These are phyloP conservation scores for Quercus phellos DNA, from an alignment of 331 rosid species.

Conservation along the genomic window DNA sequence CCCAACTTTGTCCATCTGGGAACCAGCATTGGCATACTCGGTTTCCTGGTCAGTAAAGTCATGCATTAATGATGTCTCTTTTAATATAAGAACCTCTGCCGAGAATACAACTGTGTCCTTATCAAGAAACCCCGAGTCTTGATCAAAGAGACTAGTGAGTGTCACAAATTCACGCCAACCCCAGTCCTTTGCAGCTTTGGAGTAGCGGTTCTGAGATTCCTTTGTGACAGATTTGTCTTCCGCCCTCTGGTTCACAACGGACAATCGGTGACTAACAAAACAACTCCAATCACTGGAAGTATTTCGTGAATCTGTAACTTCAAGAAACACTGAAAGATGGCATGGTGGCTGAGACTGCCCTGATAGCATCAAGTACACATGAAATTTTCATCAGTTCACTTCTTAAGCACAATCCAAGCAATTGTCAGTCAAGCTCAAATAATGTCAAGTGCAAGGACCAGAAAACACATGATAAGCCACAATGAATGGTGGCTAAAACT, in stretches of 20 bases:
- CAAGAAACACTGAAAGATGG: slow-evolving; percentile 98
- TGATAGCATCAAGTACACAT: slow-evolving; percentile 46
- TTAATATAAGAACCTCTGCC: slow-evolving; percentile 95
- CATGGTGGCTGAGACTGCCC: slow-evolving; percentile 99
- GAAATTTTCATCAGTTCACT: slow-evolving; percentile 39
- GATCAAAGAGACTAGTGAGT: slow-evolving; percentile 97
- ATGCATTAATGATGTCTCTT: slow-evolving; percentile 89
- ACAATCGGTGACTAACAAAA: slow-evolving; percentile 93
- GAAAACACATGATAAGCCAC: slow-evolving; percentile 23
- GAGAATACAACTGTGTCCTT: slow-evolving; percentile 95
- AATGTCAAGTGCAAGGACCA: slow-evolving; percentile 17
- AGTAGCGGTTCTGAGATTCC: slow-evolving; percentile 99
- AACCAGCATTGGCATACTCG: slow-evolving; percentile 43
- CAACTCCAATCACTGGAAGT: slow-evolving; percentile 99
- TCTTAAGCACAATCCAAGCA: slow-evolving; percentile 18
- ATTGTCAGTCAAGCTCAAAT: slow-evolving; percentile 17
- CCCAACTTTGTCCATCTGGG: slow-evolving; percentile 43
- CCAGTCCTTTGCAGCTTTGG: slow-evolving; percentile 99
- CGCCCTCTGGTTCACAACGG: slow-evolving; percentile 85
- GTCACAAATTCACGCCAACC: slow-evolving; percentile 99
- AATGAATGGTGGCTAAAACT: slow-evolving; percentile 21
- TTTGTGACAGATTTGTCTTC: slow-evolving; percentile 96
- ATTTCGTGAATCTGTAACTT: slow-evolving; percentile 95
- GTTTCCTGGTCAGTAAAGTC: slow-evolving; percentile 65
- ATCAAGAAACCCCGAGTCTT: slow-evolving; percentile 96